Evolutionary conservation across 2,329 filamentous ascomycete species (phyloP).

Genomic region (Cryphonectria japonica): DNA sequence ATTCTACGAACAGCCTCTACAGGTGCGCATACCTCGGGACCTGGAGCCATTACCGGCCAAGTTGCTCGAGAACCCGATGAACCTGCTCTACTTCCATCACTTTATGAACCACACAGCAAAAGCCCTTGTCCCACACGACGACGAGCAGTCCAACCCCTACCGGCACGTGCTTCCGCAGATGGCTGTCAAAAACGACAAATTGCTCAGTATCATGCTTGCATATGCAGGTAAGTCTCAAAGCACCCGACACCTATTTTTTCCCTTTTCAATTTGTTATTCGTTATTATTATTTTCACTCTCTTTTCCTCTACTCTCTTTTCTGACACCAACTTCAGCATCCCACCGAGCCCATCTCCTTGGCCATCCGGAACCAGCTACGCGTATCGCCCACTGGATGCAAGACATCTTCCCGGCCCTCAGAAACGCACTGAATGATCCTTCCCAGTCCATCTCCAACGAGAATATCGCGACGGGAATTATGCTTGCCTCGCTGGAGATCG

Average conservation of each 20-base stretch:
- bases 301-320: not conserved
- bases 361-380: constrained; percentile 73
- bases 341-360: constrained; percentile 76
- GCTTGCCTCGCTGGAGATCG: constrained; percentile 81
- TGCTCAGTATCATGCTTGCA: constrained; percentile 76
- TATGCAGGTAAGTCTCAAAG: constrained; percentile 59
- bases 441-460: constrained; percentile 68
- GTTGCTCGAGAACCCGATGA: constrained; percentile 76
- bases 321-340: constrained; percentile 54
- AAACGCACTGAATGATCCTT: constrained; percentile 63
- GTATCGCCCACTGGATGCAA: constrained; percentile 80
- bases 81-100: constrained; percentile 68
- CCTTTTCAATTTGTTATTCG: not conserved
- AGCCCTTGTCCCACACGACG: constrained; percentile 56
- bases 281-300: not conserved
- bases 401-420: constrained; percentile 77
- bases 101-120: constrained; percentile 81
- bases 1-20: constrained; percentile 72
- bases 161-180: constrained; percentile 58
- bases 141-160: constrained; percentile 57
- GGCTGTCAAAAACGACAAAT: constrained; percentile 70
- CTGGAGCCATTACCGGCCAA: constrained; percentile 53
- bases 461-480: constrained; percentile 83
- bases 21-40: constrained; percentile 58
- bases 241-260: not conserved